phyloP scores from a whole-genome alignment of 2,329 filamentous ascomycete genomes.

The Thielaviopsis populi region DNA sequence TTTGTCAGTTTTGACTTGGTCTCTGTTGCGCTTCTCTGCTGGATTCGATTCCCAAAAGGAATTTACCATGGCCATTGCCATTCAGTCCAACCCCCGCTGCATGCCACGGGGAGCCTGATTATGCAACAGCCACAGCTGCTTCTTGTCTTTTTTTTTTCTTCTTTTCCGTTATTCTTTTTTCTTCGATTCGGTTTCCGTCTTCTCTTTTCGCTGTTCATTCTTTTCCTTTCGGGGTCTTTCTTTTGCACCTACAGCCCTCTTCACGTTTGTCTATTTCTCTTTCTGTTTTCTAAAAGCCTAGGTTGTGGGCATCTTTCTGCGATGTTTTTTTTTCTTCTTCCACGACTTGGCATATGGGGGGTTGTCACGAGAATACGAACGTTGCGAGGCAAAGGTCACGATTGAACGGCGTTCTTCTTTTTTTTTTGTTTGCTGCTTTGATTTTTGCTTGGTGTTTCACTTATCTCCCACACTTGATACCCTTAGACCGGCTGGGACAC shows the following conservation, averaged over 20 bases:
- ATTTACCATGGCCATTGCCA: neutral
- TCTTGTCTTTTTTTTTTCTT: slow-evolving; percentile 15
- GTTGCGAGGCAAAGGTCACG: slow-evolving; percentile 16
- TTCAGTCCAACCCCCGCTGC: neutral
- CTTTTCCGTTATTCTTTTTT: slow-evolving; percentile 20
- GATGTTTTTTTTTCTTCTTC: neutral
- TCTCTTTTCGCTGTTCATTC: slow-evolving; percentile 11
- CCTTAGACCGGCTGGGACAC: slow-evolving; percentile 21
- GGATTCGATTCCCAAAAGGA: neutral
- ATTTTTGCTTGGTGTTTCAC: slow-evolving; percentile 19
- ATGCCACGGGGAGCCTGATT: neutral
- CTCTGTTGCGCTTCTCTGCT: neutral
- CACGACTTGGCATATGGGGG: slow-evolving; percentile 17
- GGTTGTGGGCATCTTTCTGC: neutral
- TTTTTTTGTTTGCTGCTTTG: slow-evolving; percentile 20
- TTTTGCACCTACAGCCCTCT: slow-evolving; percentile 3
- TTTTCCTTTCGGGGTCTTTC: slow-evolving; percentile 7
- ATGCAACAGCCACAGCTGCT: slow-evolving; percentile 11
- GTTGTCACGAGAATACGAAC: slow-evolving; percentile 22
- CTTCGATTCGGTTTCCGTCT: slow-evolving; percentile 20
- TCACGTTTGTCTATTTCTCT: slow-evolving; percentile 11
- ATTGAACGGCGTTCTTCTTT: slow-evolving; percentile 20
- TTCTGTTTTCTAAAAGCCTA: slow-evolving; percentile 10
- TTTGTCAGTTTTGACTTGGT: neutral
- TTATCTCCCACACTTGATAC: slow-evolving; percentile 20